Conservation (phyloP, 2,329 filamentous ascomycete species). For the Apiospora sp. region DNA sequence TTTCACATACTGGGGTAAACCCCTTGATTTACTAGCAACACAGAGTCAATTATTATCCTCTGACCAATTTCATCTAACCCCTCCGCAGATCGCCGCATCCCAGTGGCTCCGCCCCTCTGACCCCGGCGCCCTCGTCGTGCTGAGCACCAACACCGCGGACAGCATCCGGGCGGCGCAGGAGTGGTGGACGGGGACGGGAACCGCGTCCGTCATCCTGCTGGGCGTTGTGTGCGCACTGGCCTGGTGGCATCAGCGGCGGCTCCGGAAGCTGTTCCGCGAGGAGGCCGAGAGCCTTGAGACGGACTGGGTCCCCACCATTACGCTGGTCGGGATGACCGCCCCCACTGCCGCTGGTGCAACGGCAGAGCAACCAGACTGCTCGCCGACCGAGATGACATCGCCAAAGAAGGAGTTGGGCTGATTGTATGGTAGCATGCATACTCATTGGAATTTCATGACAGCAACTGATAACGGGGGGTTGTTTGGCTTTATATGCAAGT, state of each 20-base stretch:
- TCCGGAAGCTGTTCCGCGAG: conserved; percentile 40
- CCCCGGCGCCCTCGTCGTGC: conserved; percentile 35
- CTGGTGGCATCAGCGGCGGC: conserved; percentile 44
- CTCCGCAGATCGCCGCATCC: conserved; percentile 27
- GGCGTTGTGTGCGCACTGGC: conserved; percentile 39
- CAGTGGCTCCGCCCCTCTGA: conserved; percentile 29
- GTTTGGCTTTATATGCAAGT: background rate
- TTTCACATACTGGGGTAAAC: too few relatives aligned
- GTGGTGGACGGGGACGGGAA: conserved; percentile 41
- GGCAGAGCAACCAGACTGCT: background rate
- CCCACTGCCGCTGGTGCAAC: too few relatives aligned
- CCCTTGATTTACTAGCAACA: too few relatives aligned
- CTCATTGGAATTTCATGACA: too few relatives aligned
- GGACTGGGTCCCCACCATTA: background rate
- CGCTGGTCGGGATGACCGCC: background rate
- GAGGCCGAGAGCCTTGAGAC: conserved; percentile 39
- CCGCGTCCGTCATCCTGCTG: conserved; percentile 36
- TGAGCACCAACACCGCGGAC: conserved; percentile 38
- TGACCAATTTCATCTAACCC: background rate
- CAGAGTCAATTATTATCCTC: too few relatives aligned
- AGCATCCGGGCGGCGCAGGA: conserved; percentile 36
- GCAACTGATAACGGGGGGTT: background rate
- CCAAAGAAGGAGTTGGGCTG: background rate
- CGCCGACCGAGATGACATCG: background rate
- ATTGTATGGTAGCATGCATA: too few relatives aligned